phyloP scores from a whole-genome alignment of 371 early-diverging fungal genomes.

The Globomyces sp. region DNA sequence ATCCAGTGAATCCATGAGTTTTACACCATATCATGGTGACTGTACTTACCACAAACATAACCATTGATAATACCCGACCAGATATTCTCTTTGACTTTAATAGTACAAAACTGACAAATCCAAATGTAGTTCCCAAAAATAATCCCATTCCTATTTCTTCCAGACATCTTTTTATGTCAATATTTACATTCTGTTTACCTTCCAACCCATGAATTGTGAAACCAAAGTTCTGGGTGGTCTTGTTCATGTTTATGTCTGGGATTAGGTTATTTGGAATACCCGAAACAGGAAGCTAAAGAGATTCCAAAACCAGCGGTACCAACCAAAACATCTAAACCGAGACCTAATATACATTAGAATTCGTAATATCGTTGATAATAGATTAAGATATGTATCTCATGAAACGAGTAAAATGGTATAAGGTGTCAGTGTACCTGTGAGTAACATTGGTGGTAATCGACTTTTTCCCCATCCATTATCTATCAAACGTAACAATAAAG shows the following conservation, averaged over 20 bases:
- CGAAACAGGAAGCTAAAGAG: conserved; percentile 33
- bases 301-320: conserved; percentile 37
- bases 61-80: conserved; percentile 16
- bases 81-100: conserved; percentile 10
- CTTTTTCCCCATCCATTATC: conserved; percentile 24
- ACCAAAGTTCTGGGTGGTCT: conserved; percentile 9
- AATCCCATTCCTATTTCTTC: conserved; percentile 36
- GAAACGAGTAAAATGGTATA: no score
- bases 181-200: no score
- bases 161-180: conserved; percentile 18
- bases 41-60: conserved; percentile 21
- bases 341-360: conserved; percentile 9
- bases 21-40: conserved; percentile 33
- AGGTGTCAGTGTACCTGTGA: conserved; percentile 16
- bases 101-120: conserved; percentile 16
- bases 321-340: conserved; percentile 38
- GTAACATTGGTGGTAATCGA: conserved; percentile 27
- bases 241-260: conserved; percentile 10
- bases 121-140: conserved; percentile 23
- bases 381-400: no score
- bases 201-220: neutral
- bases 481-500: conserved; percentile 23
- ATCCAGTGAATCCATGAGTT: conserved; percentile 34
- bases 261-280: neutral
- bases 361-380: no score